phyloP scores from a whole-genome alignment of 106 monocot genomes.

The Vanilla planifolia region DNA sequence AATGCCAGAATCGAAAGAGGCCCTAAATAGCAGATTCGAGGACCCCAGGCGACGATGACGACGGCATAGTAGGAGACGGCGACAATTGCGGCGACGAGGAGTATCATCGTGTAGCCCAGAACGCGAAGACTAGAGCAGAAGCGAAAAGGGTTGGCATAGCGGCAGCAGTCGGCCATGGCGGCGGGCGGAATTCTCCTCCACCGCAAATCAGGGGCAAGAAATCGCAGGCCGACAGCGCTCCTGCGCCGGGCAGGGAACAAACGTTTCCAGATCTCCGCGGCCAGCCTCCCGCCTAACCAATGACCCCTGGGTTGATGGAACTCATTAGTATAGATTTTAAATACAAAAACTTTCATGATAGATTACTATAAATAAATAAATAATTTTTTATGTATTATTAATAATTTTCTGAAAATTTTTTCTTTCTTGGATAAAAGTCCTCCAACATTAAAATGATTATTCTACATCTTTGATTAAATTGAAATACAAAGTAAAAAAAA shows the following conservation, averaged over 20 bases:
- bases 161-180: slow-evolving; percentile 37
- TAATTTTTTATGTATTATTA: too few relatives aligned
- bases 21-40: slow-evolving; percentile 30
- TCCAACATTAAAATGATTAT: too few relatives aligned
- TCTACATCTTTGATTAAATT: too few relatives aligned
- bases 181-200: slow-evolving; percentile 2
- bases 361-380: too few relatives aligned
- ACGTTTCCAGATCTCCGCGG: slow-evolving; percentile 33
- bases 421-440: too few relatives aligned
- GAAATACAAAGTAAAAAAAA: too few relatives aligned
- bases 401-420: too few relatives aligned
- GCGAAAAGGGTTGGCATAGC: slow-evolving; percentile 44
- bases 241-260: slow-evolving; percentile 26
- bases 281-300: slow-evolving; percentile 25
- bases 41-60: slow-evolving; percentile 67
- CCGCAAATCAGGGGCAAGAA: neutral
- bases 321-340: too few relatives aligned
- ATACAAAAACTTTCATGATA: too few relatives aligned
- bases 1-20: slow-evolving; percentile 31
- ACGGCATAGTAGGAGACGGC: slow-evolving; percentile 72
- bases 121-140: slow-evolving; percentile 56
- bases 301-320: too few relatives aligned
- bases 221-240: neutral
- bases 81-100: slow-evolving; percentile 46
- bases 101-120: slow-evolving; percentile 76